Base-by-base conservation (phyloP, 306 rosid species). In the Lagenaria siceraria region DNA sequence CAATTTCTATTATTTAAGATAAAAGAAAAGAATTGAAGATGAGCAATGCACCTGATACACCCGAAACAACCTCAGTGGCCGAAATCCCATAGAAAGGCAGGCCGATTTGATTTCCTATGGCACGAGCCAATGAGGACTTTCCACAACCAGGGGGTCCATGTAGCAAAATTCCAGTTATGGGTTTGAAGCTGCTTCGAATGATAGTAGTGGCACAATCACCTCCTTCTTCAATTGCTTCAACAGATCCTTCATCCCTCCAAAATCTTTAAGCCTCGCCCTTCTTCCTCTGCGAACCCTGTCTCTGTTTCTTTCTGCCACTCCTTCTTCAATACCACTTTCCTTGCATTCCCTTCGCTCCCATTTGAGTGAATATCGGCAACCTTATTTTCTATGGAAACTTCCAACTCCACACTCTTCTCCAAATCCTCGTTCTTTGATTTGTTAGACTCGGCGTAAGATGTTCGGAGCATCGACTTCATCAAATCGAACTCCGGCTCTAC, bases 61-160 rank as follows among this genome's bases (percentile, higher is more conserved):
- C 91, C 7, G 95, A 87, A 46, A 90, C 91, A 0, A 93, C 65
- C 35, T 90, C 91, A 33, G 93, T 85, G 18, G 96, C 92, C 7
- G 92, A 87, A 80, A 90, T 85, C 76, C 63, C 82, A 75, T 89
- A 88, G 49, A 90, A 93, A 0, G 96, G 93, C 75, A 89, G 75
- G 8, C 87, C 85, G 18, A 91, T 85, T 83, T 90, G 97, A 78
- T 89, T 83, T 36, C 97, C 97, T 42, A 90, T 90, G 76, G 98
- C 98, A 79, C 84, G 89, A 77, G 98, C 97, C 55, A 93, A 85
- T 35, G 65, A 88, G 25, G 97, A 90, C 82, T 93, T 48, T 25
- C 98, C 98, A 81, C 97, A 93, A 12, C n/a, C n/a, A n/a, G n/a
- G 1, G n/a, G 97, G 97, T 11, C 98, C 98, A 29, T 87, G 88